Percentiles rank a stretch among this genome's conserved stretches.
These are phyloP conservation scores for Clonostachys chloroleuca DNA, from an alignment of 2,329 filamentous ascomycete genomes.

Conservation along the genomic window DNA sequence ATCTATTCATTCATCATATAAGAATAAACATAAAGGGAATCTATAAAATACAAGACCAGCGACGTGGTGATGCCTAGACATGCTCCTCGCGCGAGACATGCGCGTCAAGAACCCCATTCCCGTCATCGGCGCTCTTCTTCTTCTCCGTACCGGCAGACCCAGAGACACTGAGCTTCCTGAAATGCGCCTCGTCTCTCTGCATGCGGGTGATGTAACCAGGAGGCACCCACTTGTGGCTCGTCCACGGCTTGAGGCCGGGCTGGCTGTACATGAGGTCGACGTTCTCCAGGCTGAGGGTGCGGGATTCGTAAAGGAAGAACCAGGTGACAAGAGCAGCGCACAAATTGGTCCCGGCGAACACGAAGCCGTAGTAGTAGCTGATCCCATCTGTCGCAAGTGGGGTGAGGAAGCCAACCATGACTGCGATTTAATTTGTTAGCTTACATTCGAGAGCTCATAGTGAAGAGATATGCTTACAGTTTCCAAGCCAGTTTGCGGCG, in stretches of 20 bases:
- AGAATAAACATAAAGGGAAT: background rate
- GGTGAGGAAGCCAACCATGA: conserved; percentile 64
- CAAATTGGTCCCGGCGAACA: conserved; percentile 61
- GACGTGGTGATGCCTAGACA: background rate
- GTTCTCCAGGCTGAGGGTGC: conserved; percentile 63
- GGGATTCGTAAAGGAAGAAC: conserved; percentile 66
- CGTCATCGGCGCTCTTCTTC: background rate
- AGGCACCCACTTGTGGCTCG: conserved; percentile 48
- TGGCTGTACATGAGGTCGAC: conserved; percentile 68
- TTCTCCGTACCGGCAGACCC: conserved; percentile 7
- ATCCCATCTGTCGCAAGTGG: conserved; percentile 60
- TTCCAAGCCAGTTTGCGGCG: conserved; percentile 53
- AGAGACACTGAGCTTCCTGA: conserved; percentile 11
- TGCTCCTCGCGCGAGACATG: background rate
- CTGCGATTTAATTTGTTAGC: conserved; percentile 14
- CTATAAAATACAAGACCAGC: background rate
- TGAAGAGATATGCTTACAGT: conserved; percentile 33
- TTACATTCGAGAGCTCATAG: background rate
- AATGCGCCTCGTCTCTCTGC: conserved; percentile 21
- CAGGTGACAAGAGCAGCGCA: conserved; percentile 55
- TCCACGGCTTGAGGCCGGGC: conserved; percentile 53
- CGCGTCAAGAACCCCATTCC: no score
- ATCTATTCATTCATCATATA: background rate
- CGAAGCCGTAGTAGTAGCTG: conserved; percentile 59
- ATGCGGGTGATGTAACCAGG: conserved; percentile 35